A percentile compares a stretch with the other conserved stretches of the same genome.
phyloP scores from a whole-genome alignment of 164 flowering plant species.

The Aristolochia contorta region DNA sequence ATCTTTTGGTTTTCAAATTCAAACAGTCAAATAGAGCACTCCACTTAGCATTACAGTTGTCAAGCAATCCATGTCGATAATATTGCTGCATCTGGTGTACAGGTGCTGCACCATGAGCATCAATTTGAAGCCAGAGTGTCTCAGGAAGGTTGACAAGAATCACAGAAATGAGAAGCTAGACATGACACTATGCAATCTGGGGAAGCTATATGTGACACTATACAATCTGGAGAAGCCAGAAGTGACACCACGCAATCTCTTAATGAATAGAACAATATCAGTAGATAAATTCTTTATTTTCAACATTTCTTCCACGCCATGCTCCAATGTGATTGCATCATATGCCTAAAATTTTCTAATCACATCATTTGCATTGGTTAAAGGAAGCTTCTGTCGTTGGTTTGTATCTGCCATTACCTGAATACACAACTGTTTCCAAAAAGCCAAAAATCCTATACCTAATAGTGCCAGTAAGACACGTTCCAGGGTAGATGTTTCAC shows the following conservation, averaged over 20 bases:
- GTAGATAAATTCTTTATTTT: background rate
- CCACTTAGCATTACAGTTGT: constrained; percentile 70
- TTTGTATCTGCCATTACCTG: background rate
- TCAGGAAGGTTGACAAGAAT: background rate
- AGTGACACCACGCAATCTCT: background rate
- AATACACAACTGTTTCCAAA: background rate
- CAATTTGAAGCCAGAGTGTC: constrained; percentile 3
- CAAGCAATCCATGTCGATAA: constrained; percentile 67
- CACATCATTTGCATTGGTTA: no score
- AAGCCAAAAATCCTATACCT: background rate
- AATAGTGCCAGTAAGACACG: background rate
- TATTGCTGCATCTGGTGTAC: constrained; percentile 95
- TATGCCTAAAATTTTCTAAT: no score
- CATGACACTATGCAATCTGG: background rate
- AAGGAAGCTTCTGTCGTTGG: no score
- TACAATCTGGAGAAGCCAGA: background rate
- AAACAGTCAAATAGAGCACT: constrained; percentile 66
- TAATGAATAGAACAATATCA: background rate
- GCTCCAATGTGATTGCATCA: no score
- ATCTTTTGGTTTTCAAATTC: constrained; percentile 57
- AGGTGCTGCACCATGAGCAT: constrained; percentile 59
- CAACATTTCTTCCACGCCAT: no score
- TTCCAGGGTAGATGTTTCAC: background rate
- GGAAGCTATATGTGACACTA: background rate
- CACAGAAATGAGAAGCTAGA: background rate